These are phyloP conservation scores for Lasiodiplodia citricola DNA, from an alignment of 2,329 filamentous ascomycete genomes.

Conservation along the genomic window DNA sequence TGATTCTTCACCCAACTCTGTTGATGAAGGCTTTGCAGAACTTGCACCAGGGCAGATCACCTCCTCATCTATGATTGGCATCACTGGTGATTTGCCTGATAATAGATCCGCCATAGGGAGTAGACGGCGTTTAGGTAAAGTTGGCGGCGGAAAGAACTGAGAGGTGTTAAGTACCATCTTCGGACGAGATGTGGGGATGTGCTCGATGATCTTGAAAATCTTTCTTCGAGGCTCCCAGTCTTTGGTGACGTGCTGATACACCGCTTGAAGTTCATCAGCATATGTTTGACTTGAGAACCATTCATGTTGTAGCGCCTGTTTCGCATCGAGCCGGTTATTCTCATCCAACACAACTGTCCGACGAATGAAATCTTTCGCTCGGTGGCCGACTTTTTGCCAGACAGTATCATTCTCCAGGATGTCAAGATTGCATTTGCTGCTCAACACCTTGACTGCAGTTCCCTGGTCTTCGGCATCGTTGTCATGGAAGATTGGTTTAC, in stretches of 20 bases:
- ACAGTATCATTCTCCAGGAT: slow-evolving; percentile 48
- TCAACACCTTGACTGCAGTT: slow-evolving; percentile 40
- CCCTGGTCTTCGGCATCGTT: slow-evolving; percentile 31
- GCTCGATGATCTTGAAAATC: slow-evolving; percentile 38
- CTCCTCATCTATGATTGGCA: slow-evolving; percentile 6
- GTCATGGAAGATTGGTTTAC: slow-evolving; percentile 41
- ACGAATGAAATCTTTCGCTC: slow-evolving; percentile 60
- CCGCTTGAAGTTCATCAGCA: slow-evolving; percentile 52
- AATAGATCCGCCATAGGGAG: neutral
- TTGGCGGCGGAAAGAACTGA: neutral
- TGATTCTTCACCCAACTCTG: neutral
- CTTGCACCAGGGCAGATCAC: neutral
- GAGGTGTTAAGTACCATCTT: slow-evolving; percentile 4
- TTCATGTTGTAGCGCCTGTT: slow-evolving; percentile 58
- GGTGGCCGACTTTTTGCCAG: slow-evolving; percentile 51
- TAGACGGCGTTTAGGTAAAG: neutral
- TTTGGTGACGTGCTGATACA: slow-evolving; percentile 56
- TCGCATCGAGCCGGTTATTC: slow-evolving; percentile 55
- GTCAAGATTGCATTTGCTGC: slow-evolving; percentile 49
- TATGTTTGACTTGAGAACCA: slow-evolving; percentile 60
- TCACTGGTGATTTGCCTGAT: neutral
- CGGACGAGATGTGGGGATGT: slow-evolving; percentile 1
- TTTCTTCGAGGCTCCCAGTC: slow-evolving; percentile 56
- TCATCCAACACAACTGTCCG: slow-evolving; percentile 59
- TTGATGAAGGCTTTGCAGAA: neutral